These are phyloP conservation scores for Taiozyma sp. DNA, from an alignment of 1,139 yeast genomes.

Conservation along the genomic window DNA sequence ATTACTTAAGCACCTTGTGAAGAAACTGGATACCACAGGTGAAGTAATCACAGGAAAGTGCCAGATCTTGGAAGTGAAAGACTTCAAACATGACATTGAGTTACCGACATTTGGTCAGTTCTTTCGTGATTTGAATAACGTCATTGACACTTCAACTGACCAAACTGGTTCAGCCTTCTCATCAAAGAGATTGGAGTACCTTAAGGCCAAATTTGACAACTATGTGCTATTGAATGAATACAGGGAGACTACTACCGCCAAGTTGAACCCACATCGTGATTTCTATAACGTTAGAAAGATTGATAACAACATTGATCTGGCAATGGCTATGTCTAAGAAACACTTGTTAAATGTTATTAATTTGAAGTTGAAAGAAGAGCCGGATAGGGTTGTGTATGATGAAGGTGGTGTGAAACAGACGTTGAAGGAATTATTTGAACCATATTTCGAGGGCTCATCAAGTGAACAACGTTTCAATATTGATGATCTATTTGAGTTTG, in stretches of 20 bases:
- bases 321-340: slow-evolving; percentile 23
- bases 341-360: slow-evolving; percentile 19
- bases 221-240: slow-evolving; percentile 19
- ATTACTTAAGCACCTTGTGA: neutral
- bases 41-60: neutral
- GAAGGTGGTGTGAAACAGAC: slow-evolving; percentile 15
- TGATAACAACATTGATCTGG: slow-evolving; percentile 19
- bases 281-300: slow-evolving; percentile 22
- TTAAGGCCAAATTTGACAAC: slow-evolving; percentile 19
- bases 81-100: neutral
- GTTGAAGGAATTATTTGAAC: slow-evolving; percentile 16
- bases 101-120: slow-evolving; percentile 15
- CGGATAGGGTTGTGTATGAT: slow-evolving; percentile 19
- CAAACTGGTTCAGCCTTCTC: slow-evolving; percentile 10
- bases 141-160: slow-evolving; percentile 11
- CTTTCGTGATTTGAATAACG: slow-evolving; percentile 15
- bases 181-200: slow-evolving; percentile 14
- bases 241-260: slow-evolving; percentile 17
- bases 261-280: slow-evolving; percentile 23
- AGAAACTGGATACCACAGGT: neutral
- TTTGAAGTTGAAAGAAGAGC: slow-evolving; percentile 17
- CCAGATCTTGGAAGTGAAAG: slow-evolving; percentile 7
- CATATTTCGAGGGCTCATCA: slow-evolving; percentile 13
- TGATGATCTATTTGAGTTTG: slow-evolving; percentile 24
- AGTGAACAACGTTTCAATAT: slow-evolving; percentile 16